These are phyloP conservation scores for Simplicillium aogashimaense DNA, from an alignment of 2,329 filamentous ascomycete genomes.

Conservation along the genomic window DNA sequence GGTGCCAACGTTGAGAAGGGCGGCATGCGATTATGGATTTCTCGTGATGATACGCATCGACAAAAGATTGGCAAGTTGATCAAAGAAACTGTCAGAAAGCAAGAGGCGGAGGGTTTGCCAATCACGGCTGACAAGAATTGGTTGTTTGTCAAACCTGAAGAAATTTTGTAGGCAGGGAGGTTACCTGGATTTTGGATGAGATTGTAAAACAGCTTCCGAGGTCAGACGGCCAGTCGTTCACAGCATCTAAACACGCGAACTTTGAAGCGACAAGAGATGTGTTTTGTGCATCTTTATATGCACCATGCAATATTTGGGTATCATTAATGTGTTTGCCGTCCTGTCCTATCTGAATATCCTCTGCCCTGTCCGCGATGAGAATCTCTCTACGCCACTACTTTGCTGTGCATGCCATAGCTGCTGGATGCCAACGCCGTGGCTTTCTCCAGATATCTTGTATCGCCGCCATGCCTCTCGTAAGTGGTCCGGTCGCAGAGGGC, in stretches of 20 bases:
- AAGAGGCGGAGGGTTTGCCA: conserved; percentile 21
- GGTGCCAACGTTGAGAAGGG: conserved; percentile 29
- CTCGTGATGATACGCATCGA: conserved; percentile 24
- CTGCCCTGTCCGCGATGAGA: conserved; percentile 41
- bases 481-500: conserved; percentile 63
- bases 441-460: conserved; percentile 53
- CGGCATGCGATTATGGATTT: conserved; percentile 30
- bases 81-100: conserved; percentile 19
- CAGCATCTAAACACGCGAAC: too few species aligned
- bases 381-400: conserved; percentile 48
- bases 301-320: too few species aligned
- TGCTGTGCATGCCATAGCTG: conserved; percentile 53
- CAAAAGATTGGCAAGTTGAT: conserved; percentile 26
- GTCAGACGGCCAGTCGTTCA: too few species aligned
- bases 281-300: too few species aligned
- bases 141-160: conserved; percentile 28
- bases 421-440: conserved; percentile 51
- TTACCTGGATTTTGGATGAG: too few species aligned
- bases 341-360: conserved; percentile 37
- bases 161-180: conserved; percentile 19
- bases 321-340: neutral
- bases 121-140: conserved; percentile 35
- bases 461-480: conserved; percentile 62
- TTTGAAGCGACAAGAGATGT: too few species aligned
- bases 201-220: too few species aligned